phyloP scores from a whole-genome alignment of 805 yeast species.

The Priceomyces melissophilus region DNA sequence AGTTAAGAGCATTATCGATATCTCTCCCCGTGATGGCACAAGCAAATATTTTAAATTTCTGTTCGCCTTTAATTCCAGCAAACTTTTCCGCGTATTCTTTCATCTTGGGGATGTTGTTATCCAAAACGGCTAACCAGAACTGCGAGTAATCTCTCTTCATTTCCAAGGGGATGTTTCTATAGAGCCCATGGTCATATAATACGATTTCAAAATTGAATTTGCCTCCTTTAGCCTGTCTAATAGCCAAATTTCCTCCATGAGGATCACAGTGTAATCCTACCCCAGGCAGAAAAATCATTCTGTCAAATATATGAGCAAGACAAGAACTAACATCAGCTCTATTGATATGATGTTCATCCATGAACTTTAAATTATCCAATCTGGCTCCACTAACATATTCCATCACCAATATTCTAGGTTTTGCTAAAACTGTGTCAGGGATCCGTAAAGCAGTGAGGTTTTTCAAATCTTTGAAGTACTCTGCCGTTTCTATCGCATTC shows the following conservation, averaged over 20 bases:
- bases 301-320: slow-evolving; percentile 84
- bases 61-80: slow-evolving; percentile 73
- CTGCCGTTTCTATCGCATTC: slow-evolving; percentile 69
- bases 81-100: slow-evolving; percentile 68
- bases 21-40: slow-evolving; percentile 96
- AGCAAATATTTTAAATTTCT: slow-evolving; percentile 74
- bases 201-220: slow-evolving; percentile 83
- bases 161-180: slow-evolving; percentile 74
- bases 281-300: slow-evolving; percentile 91
- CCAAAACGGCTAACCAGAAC: slow-evolving; percentile 88
- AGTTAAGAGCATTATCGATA: slow-evolving; percentile 66
- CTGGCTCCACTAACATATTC: slow-evolving; percentile 81
- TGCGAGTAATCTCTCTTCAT: slow-evolving; percentile 82
- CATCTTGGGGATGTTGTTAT: slow-evolving; percentile 65
- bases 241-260: slow-evolving; percentile 94
- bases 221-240: slow-evolving; percentile 38
- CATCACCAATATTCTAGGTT: slow-evolving; percentile 77
- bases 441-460: slow-evolving; percentile 71
- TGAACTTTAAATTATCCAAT: slow-evolving; percentile 67
- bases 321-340: slow-evolving; percentile 80
- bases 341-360: slow-evolving; percentile 62
- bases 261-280: slow-evolving; percentile 97
- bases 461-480: slow-evolving; percentile 57
- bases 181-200: slow-evolving; percentile 92
- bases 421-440: slow-evolving; percentile 67